phyloP scores from a whole-genome alignment of 345 rosid species.

The Eucalyptus pumila region DNA sequence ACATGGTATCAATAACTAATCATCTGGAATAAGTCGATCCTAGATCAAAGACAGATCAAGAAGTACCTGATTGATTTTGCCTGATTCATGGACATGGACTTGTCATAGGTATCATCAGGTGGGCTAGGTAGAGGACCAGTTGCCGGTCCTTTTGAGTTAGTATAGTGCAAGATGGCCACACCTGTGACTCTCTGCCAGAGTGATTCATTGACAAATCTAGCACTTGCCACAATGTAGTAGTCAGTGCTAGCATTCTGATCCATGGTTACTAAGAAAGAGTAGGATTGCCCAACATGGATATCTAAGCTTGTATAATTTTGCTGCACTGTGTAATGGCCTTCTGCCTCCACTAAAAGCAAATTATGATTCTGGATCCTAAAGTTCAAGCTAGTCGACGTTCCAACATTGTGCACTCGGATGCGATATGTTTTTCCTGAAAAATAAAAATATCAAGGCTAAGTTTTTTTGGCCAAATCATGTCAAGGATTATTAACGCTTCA shows the following conservation, averaged over 20 bases:
- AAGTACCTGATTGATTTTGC: slow-evolving; percentile 73
- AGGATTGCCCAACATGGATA: slow-evolving; percentile 89
- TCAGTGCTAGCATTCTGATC: slow-evolving; percentile 78
- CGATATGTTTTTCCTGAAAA: slow-evolving; percentile 84
- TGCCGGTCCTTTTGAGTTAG: slow-evolving; percentile 78
- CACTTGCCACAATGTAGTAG: slow-evolving; percentile 92
- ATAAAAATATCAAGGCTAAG: not conserved
- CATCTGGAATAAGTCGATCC: not conserved
- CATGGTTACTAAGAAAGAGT: slow-evolving; percentile 83
- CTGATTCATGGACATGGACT: slow-evolving; percentile 80
- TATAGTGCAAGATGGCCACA: slow-evolving; percentile 84
- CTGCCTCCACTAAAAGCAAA: slow-evolving; percentile 77
- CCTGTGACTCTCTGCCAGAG: slow-evolving; percentile 90
- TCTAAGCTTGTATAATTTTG: slow-evolving; percentile 72
- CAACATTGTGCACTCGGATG: slow-evolving; percentile 80
- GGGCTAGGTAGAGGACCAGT: slow-evolving; percentile 77
- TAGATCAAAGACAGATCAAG: not conserved
- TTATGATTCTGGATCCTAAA: slow-evolving; percentile 92
- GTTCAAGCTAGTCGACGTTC: slow-evolving; percentile 83
- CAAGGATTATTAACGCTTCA: not conserved
- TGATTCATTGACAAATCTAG: slow-evolving; percentile 83
- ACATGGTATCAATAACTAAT: not conserved
- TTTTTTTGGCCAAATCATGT: not conserved
- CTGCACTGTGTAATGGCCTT: slow-evolving; percentile 61
- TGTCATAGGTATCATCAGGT: slow-evolving; percentile 50